These are phyloP conservation scores for Lablab purpureus DNA, from an alignment of 306 rosid species.

Conservation along the genomic window DNA sequence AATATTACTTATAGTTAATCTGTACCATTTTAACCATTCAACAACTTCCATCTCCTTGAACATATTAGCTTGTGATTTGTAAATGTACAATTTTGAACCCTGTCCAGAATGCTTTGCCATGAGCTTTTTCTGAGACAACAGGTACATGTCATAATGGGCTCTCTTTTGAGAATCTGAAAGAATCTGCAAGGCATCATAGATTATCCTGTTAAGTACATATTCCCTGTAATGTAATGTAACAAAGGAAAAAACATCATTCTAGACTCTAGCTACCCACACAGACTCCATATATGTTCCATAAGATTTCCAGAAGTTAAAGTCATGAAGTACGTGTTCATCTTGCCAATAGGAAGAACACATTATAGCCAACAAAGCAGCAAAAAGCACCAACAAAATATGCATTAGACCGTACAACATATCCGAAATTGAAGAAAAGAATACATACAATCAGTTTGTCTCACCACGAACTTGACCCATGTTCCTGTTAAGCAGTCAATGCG, in stretches of 20 bases:
- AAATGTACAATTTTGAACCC: slow-evolving; percentile 54
- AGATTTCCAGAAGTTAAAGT: slow-evolving; percentile 39
- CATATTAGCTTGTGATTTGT: slow-evolving; percentile 51
- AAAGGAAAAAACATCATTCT: slow-evolving; percentile 41
- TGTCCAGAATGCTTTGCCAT: slow-evolving; percentile 54
- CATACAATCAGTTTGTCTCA: slow-evolving; percentile 6
- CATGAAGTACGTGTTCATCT: slow-evolving; percentile 29
- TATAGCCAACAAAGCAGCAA: slow-evolving; percentile 26
- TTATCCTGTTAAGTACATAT: slow-evolving; percentile 50
- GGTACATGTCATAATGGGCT: slow-evolving; percentile 75
- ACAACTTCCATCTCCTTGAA: slow-evolving; percentile 88
- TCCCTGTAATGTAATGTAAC: slow-evolving; percentile 41
- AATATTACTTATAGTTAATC: slow-evolving; percentile 72
- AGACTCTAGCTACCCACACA: slow-evolving; percentile 37
- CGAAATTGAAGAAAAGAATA: background rate
- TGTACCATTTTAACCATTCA: slow-evolving; percentile 93
- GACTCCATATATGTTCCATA: slow-evolving; percentile 11
- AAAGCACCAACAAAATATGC: slow-evolving; percentile 29
- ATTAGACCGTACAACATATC: slow-evolving; percentile 28
- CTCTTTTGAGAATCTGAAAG: slow-evolving; percentile 89
- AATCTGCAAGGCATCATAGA: slow-evolving; percentile 80
- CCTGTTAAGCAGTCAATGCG: slow-evolving; percentile 1
- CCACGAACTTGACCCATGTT: slow-evolving; percentile 26
- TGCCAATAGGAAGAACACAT: slow-evolving; percentile 29
- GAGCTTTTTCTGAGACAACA: slow-evolving; percentile 73